A percentile compares a stretch with the other conserved stretches of the same genome.
Evolutionary conservation across 2,329 filamentous ascomycete genomes (phyloP).

Genomic region (Pseudogymnoascus verrucosus): DNA sequence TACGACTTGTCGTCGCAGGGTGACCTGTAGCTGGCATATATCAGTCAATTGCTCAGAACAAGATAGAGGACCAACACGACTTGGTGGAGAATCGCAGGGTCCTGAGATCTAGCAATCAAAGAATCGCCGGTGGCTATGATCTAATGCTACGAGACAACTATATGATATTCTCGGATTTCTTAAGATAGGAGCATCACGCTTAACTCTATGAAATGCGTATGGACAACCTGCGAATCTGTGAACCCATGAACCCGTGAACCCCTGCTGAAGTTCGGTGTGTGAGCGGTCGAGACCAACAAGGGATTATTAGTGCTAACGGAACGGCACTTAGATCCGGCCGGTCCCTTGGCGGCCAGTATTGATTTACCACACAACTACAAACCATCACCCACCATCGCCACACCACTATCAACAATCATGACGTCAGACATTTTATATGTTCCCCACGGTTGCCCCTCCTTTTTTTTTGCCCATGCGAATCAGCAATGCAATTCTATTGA

Average conservation of each 20-base stretch:
- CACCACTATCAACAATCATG: not conserved
- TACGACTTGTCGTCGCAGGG: no score
- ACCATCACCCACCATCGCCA: not conserved
- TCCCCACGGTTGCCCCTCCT: not conserved
- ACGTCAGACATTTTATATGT: not conserved
- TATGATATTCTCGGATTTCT: not conserved
- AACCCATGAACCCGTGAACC: not conserved
- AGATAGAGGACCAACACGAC: not conserved
- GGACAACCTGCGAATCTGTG: not conserved
- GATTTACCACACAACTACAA: not conserved
- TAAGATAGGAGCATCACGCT: no score
- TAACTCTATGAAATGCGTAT: not conserved
- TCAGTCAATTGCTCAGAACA: not conserved
- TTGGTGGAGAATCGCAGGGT: not conserved
- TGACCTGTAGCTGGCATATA: not conserved
- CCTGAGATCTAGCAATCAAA: not conserved
- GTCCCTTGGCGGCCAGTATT: conserved; percentile 1
- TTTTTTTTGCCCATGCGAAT: not conserved
- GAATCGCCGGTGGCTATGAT: not conserved
- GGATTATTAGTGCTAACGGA: not conserved
- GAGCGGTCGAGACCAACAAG: not conserved
- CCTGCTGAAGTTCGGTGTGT: not conserved
- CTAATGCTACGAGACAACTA: not conserved
- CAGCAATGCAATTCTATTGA: not conserved
- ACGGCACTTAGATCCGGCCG: not conserved